Evolutionary conservation across 2,329 filamentous ascomycete genomes (phyloP), one percentile per base, ranked within the genome.

Genomic region (Pseudogymnoascus sp.): DNA sequence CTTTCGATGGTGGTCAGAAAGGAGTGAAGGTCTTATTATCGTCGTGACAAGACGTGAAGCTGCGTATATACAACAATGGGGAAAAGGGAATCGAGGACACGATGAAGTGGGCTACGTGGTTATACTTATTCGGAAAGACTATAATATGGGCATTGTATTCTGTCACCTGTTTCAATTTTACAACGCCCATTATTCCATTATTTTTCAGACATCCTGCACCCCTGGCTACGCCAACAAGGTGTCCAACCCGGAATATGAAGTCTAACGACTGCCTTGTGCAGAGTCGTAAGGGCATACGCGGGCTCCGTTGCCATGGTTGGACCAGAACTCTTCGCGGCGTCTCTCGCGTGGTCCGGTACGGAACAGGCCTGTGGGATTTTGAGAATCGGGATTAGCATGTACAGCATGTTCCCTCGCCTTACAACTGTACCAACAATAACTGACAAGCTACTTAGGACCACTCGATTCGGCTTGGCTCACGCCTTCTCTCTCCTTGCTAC

Each of bases 181-280:
- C 48, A 21, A 55, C 48, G 15, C 48, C 48, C 48, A 55, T 55
- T 55, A 55, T 55, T 55, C 48, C 48, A 55, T 55, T 55, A 18
- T 35, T 55, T 55, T 33, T 55, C 48, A 55, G 48, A 55, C 48
- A 55, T 42, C 9, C 10, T 42, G 58, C 37, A 27, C 29, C 48
- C 48, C 48, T 55, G 48, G 48, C 48, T 18, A 33, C 65, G 64
- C 48, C 58, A 66, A 60, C 52, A 63, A 39, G 65, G 65, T 61
- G 60, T 63, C 27, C 35, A 64, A 33, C 62, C 65, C 12, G 65
- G 60, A 15, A 64, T 65, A 13, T 69, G 66, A 65, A 64, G 65
- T 33, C 60, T 67, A 55, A 55, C 48, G 58, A 55, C 62, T 27
- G 21, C 58, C 35, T 45, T 29, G 5, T 59, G 52, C 48, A 63